Evolutionary conservation across 1,139 yeast genomes (phyloP).

Genomic region (Meyerozyma guilliermondii): DNA sequence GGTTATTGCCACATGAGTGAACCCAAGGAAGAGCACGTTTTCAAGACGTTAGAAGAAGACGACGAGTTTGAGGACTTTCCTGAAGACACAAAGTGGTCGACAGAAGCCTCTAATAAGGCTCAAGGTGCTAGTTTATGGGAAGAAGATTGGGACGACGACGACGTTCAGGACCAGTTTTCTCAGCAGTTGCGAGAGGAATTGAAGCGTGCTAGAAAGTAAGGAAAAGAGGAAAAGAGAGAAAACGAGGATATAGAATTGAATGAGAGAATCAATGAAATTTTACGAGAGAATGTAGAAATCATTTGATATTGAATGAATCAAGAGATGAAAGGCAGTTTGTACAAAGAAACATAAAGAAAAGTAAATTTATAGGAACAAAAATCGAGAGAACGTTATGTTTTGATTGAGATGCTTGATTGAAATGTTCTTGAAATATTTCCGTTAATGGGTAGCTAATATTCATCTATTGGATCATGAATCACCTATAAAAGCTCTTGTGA

Average conservation of each 20-base stretch:
- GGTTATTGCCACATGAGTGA: conserved; percentile 6
- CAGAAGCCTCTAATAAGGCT: conserved; percentile 34
- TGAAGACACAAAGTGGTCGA: conserved; percentile 58
- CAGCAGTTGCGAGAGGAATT: conserved; percentile 55
- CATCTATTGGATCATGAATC: no score
- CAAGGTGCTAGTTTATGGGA: conserved; percentile 66
- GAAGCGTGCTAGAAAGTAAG: conserved; percentile 9
- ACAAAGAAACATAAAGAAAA: no score
- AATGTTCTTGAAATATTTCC: no score
- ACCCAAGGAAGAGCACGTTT: conserved; percentile 28
- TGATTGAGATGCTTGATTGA: no score
- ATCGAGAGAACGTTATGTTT: no score
- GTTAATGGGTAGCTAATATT: no score
- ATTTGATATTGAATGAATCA: no score
- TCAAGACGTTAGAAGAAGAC: conserved; percentile 77
- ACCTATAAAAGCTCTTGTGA: no score
- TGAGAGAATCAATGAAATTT: not conserved
- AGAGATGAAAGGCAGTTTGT: no score
- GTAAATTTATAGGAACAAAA: no score
- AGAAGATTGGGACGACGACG: conserved; percentile 95
- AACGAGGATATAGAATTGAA: not conserved
- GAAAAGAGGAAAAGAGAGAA: not conserved
- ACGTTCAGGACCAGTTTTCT: conserved; percentile 80
- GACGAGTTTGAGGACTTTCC: conserved; percentile 96
- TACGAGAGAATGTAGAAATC: not conserved